Evolutionary conservation across 2,329 filamentous ascomycete species (phyloP).

Genomic region (Penicillium sp.): DNA sequence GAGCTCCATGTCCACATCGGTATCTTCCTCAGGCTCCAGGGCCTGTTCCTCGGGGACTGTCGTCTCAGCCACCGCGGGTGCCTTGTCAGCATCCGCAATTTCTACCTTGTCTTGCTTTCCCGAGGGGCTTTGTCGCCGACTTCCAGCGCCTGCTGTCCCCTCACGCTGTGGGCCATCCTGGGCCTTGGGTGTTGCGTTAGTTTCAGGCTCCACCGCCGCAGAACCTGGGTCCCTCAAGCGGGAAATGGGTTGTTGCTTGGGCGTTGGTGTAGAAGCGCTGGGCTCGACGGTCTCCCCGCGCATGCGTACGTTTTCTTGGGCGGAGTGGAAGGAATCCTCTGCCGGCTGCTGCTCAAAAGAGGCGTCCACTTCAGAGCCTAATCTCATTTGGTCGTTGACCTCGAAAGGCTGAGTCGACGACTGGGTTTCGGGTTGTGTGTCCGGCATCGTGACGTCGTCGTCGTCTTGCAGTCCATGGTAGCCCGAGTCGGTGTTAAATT

Average conservation of each 20-base stretch:
- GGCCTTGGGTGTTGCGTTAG: slow-evolving; percentile 5
- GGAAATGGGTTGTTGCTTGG: slow-evolving; percentile 14
- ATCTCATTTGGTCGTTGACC: slow-evolving; percentile 17
- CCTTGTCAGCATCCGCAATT: slow-evolving; percentile 8
- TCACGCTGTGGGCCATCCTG: slow-evolving; percentile 1
- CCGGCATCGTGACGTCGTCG: slow-evolving; percentile 34
- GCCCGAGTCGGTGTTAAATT: slow-evolving; percentile 42
- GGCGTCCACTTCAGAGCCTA: slow-evolving; percentile 16
- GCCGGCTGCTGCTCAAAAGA: slow-evolving; percentile 35
- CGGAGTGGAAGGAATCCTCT: slow-evolving; percentile 45
- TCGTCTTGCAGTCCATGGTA: slow-evolving; percentile 44
- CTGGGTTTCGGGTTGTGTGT: slow-evolving; percentile 28
- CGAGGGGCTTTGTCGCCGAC: slow-evolving; percentile 1
- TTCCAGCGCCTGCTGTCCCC: neutral
- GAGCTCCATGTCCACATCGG: slow-evolving; percentile 20
- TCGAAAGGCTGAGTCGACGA: slow-evolving; percentile 31
- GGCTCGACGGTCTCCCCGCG: slow-evolving; percentile 36
- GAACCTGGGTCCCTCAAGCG: slow-evolving; percentile 2
- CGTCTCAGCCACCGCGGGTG: slow-evolving; percentile 5
- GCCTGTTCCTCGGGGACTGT: slow-evolving; percentile 11
- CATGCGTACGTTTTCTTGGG: slow-evolving; percentile 33
- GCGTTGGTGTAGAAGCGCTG: slow-evolving; percentile 25
- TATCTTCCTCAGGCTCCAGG: slow-evolving; percentile 1
- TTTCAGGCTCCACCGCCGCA: slow-evolving; percentile 4
- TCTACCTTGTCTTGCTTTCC: slow-evolving; percentile 2